Evolutionary conservation across 106 monocot genomes (phyloP), one percentile per base, ranked within the genome.

Genomic region (Hemerocallis citrina): DNA sequence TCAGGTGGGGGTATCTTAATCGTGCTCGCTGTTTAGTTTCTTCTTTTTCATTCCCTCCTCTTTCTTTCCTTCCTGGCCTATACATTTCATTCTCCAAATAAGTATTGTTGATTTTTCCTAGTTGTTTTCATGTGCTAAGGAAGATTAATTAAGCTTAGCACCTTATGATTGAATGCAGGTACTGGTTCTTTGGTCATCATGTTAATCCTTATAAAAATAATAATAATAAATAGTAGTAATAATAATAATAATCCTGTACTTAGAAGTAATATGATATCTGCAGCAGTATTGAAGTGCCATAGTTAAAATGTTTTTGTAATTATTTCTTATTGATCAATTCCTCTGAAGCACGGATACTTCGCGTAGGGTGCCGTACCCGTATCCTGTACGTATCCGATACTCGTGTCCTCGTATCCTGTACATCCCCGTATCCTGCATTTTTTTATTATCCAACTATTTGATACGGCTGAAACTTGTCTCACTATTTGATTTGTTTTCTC

Each of bases 1-100:
- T 75, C 71, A 82, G 86, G 86, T 82, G 37, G 27, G n/a, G 64
- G 45, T 27, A 50, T 58, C 10, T 44, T 17, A n/a, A 34, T 59
- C 17, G 9, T 40, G 37, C 59, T 59, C 14, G 37, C 13, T 35
- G n/a, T n/a, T n/a, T n/a, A n/a, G n/a, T n/a, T n/a, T n/a, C n/a
- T n/a, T n/a, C n/a, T n/a, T n/a, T n/a, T n/a, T n/a, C n/a, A n/a
- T n/a, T n/a, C n/a, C n/a, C n/a, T n/a, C n/a, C n/a, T n/a, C n/a
- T n/a, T n/a, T n/a, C n/a, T n/a, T n/a, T n/a, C n/a, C n/a, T n/a
- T n/a, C n/a, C n/a, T n/a, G n/a, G n/a, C n/a, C n/a, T n/a, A n/a
- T 49, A 7, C 49, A 49, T 24, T 49, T 23, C 49, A 49, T n/a
- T n/a, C 14, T 21, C 49, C 23, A 16, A 12, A 4, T 28, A 32